Evolutionary conservation across 352 stramenopile species (phyloP).

Genomic region (Albugo laibachii): DNA sequence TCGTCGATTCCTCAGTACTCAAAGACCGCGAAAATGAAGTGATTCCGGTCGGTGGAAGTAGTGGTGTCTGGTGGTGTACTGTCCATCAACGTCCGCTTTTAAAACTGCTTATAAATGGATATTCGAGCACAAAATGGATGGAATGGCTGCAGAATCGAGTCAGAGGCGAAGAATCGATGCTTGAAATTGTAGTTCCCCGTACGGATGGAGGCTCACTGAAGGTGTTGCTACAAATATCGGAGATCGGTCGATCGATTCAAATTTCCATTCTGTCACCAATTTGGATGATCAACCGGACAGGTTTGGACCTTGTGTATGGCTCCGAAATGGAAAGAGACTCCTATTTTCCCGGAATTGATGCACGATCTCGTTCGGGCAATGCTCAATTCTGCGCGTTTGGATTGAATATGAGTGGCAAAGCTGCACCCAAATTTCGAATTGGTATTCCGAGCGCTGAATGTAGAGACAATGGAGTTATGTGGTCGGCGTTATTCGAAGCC

Average conservation of each 20-base stretch:
- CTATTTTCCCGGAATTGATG: slow-evolving; percentile 28
- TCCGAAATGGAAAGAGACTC: slow-evolving; percentile 37
- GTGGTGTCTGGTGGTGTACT: slow-evolving; percentile 62
- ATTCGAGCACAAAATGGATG: slow-evolving; percentile 39
- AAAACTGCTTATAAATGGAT: slow-evolving; percentile 40
- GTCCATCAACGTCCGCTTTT: slow-evolving; percentile 43
- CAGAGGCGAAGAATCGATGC: slow-evolving; percentile 18
- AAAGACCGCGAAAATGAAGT: slow-evolving; percentile 9
- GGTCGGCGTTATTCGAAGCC: slow-evolving; percentile 47
- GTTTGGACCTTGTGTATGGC: slow-evolving; percentile 47
- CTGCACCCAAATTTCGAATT: slow-evolving; percentile 26
- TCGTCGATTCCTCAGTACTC: background rate
- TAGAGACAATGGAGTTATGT: slow-evolving; percentile 4
- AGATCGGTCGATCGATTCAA: slow-evolving; percentile 21
- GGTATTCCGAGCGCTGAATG: slow-evolving; percentile 21
- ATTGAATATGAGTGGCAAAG: slow-evolving; percentile 1
- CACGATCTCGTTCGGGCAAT: slow-evolving; percentile 45
- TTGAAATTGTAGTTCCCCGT: slow-evolving; percentile 38
- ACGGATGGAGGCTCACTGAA: slow-evolving; percentile 44
- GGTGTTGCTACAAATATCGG: slow-evolving; percentile 36
- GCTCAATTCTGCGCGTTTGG: slow-evolving; percentile 49
- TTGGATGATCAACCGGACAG: slow-evolving; percentile 70
- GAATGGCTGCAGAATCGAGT: slow-evolving; percentile 26
- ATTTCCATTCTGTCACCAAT: slow-evolving; percentile 39
- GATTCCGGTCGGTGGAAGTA: slow-evolving; percentile 33